phyloP scores from a whole-genome alignment of 495 filamentous ascomycete genomes.

The Podospora australis region DNA sequence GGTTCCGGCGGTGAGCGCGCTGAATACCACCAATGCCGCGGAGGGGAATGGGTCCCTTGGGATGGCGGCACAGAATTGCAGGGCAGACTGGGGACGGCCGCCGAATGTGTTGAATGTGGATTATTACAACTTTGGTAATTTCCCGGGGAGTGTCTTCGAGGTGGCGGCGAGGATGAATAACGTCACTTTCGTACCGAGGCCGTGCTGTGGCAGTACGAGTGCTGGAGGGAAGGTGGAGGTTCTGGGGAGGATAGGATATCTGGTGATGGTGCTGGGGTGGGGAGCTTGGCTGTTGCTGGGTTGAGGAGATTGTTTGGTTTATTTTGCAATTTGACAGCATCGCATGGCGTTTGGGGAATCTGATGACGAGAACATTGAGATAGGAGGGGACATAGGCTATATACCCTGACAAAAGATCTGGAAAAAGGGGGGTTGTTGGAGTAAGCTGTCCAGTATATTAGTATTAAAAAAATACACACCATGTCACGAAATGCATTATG shows the following conservation, averaged over 20 bases:
- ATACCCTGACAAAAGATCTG: no score
- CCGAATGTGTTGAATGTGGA: conserved; percentile 89
- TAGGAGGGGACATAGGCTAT: no score
- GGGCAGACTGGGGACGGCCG: conserved; percentile 57
- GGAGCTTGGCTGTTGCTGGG: conserved; percentile 6
- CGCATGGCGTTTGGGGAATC: conserved; percentile 8
- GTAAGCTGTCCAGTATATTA: no score
- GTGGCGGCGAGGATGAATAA: conserved; percentile 82
- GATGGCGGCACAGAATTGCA: conserved; percentile 59
- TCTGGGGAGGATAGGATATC: conserved; percentile 1
- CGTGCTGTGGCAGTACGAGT: conserved; percentile 59
- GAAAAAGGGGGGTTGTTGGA: no score
- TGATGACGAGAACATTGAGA: no score
- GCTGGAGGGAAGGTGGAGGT: conserved; percentile 13
- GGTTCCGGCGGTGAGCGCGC: conserved; percentile 64
- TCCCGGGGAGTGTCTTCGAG: conserved; percentile 77
- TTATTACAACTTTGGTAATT: conserved; percentile 69
- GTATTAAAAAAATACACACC: no score
- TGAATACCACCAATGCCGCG: conserved; percentile 65
- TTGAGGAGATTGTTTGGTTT: background rate
- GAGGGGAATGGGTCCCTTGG: conserved; percentile 66
- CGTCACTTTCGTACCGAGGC: conserved; percentile 64
- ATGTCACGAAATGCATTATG: no score
- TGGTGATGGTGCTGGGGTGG: conserved; percentile 12
- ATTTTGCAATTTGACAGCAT: conserved; percentile 4